phyloP scores from a whole-genome alignment of 2,329 filamentous ascomycete species.

The Phaeosphaeriaceae sp. region DNA sequence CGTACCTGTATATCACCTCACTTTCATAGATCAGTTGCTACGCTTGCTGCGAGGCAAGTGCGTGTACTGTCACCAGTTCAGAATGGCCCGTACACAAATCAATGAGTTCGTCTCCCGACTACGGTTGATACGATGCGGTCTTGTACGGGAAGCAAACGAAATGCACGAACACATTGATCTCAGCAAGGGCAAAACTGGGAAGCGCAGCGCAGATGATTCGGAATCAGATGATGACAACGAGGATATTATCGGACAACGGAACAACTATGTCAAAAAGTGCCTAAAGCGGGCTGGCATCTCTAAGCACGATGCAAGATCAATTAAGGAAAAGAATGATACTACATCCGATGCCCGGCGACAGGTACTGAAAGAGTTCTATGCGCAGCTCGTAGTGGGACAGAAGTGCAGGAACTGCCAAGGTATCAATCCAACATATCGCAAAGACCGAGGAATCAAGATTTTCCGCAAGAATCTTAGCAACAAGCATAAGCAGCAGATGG shows the following conservation, averaged over 20 bases:
- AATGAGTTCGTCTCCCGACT: slow-evolving; percentile 85
- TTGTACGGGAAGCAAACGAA: slow-evolving; percentile 70
- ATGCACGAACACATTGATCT: slow-evolving; percentile 55
- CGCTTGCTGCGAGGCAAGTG: slow-evolving; percentile 87
- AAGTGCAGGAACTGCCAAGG: slow-evolving; percentile 70
- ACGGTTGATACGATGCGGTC: slow-evolving; percentile 81
- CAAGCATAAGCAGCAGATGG: slow-evolving; percentile 81
- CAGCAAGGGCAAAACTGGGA: slow-evolving; percentile 45
- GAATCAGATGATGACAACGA: slow-evolving; percentile 67
- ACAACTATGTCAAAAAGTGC: slow-evolving; percentile 73
- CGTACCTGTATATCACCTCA: slow-evolving; percentile 92
- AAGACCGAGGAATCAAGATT: slow-evolving; percentile 90
- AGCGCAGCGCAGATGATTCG: slow-evolving; percentile 58
- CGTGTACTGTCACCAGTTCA: slow-evolving; percentile 86
- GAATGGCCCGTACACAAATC: slow-evolving; percentile 75
- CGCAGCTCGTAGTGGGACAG: slow-evolving; percentile 71
- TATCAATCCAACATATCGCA: slow-evolving; percentile 73
- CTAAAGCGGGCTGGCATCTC: slow-evolving; percentile 65
- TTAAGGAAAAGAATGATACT: slow-evolving; percentile 78
- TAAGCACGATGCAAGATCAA: slow-evolving; percentile 53
- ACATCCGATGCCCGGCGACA: slow-evolving; percentile 76
- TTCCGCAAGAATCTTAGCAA: slow-evolving; percentile 80
- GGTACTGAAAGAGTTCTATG: slow-evolving; percentile 82
- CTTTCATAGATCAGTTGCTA: slow-evolving; percentile 91
- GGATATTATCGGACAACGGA: slow-evolving; percentile 62